Evolutionary conservation across 2,329 filamentous ascomycete species (phyloP).

Genomic region (Microcyclospora pomicola): DNA sequence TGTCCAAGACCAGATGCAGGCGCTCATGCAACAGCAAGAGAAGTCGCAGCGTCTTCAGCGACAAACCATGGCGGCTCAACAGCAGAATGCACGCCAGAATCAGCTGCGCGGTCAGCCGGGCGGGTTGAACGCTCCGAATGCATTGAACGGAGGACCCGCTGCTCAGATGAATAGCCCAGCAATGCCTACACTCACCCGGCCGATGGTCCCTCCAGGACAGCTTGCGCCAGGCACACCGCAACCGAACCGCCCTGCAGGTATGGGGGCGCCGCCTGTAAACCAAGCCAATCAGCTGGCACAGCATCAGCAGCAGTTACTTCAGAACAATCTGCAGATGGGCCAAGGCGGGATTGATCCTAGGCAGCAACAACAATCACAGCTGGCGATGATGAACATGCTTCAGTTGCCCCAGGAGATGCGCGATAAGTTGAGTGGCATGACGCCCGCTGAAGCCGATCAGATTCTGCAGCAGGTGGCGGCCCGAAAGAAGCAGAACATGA

Average conservation of each 20-base stretch:
- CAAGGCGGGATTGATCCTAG: constrained; percentile 3
- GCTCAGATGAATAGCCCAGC: constrained; percentile 25
- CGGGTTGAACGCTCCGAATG: constrained; percentile 29
- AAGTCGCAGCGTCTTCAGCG: constrained; percentile 2
- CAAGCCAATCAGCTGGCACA: constrained; percentile 13
- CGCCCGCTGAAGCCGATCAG: constrained; percentile 6
- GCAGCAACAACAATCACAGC: constrained; percentile 13
- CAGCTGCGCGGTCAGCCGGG: constrained; percentile 34
- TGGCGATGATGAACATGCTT: constrained; percentile 3
- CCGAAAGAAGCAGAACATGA: constrained; percentile 4
- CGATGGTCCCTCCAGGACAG: constrained; percentile 34
- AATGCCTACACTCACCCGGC: constrained; percentile 37
- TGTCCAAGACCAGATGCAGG: constrained; percentile 24
- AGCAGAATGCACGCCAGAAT: constrained; percentile 31
- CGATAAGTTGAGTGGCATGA: constrained; percentile 7
- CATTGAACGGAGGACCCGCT: constrained; percentile 20
- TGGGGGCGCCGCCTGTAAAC: constrained; percentile 14
- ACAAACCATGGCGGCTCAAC: constrained; percentile 14
- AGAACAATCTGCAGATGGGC: constrained; percentile 5
- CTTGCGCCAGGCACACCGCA: constrained; percentile 20
- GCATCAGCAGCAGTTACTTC: constrained; percentile 20
- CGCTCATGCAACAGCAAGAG: constrained; percentile 27
- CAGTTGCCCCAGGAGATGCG: constrained; percentile 8
- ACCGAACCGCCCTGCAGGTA: constrained; percentile 16
- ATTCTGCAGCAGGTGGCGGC: constrained; percentile 2